Percentiles rank a stretch among this genome's conserved stretches.
Conservation (phyloP, 1,284 basidiomycete species). For the Rhodotorula glutinis region DNA sequence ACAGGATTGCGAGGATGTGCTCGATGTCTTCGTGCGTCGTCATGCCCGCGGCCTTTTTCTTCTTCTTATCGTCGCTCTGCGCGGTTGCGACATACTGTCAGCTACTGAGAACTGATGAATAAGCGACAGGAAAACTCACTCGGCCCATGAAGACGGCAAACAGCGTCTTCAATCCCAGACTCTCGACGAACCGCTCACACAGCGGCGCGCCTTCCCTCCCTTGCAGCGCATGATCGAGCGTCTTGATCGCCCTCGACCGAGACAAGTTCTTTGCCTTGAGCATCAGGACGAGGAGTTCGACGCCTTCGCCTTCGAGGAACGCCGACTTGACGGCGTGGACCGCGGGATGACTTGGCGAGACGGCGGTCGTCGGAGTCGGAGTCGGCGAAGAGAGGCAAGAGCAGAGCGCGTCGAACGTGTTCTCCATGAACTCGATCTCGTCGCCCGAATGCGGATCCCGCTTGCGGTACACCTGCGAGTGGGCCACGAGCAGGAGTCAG, state of each 20-base stretch:
- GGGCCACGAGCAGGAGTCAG: not conserved
- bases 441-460: slow-evolving; percentile 78
- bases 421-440: slow-evolving; percentile 96
- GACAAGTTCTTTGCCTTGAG: slow-evolving; percentile 85
- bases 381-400: slow-evolving; percentile 67
- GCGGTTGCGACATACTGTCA: no score
- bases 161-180: slow-evolving; percentile 77
- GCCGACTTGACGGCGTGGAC: slow-evolving; percentile 60
- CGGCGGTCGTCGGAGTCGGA: not conserved
- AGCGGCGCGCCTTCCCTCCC: slow-evolving; percentile 62
- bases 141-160: slow-evolving; percentile 93
- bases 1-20: slow-evolving; percentile 82
- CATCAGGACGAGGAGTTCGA: slow-evolving; percentile 93
- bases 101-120: no score
- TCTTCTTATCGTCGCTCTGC: slow-evolving; percentile 2
- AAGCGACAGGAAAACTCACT: no score
- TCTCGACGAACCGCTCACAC: slow-evolving; percentile 84
- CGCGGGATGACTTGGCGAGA: not conserved
- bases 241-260: slow-evolving; percentile 78
- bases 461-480: slow-evolving; percentile 36
- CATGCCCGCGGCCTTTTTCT: slow-evolving; percentile 20
- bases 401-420: slow-evolving; percentile 84
- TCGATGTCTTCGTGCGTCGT: slow-evolving; percentile 71
- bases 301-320: slow-evolving; percentile 86
- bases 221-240: slow-evolving; percentile 85